phyloP scores from a whole-genome alignment of 805 yeast genomes.

The Wickerhamomyces xylosicus region DNA sequence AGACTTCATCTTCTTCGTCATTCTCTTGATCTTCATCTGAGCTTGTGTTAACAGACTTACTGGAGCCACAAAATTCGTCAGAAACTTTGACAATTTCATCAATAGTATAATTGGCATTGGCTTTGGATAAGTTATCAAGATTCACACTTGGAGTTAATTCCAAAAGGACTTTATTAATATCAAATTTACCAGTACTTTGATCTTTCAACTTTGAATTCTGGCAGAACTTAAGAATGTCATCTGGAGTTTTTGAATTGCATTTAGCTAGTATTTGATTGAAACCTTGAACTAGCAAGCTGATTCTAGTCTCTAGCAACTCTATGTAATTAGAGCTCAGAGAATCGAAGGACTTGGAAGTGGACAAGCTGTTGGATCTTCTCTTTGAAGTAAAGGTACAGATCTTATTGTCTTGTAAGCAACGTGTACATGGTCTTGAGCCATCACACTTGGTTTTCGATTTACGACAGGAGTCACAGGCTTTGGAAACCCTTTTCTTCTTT shows the following conservation, averaged over 20 bases:
- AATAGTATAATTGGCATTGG: slow-evolving; percentile 12
- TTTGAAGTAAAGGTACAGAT: slow-evolving; percentile 47
- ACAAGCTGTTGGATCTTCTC: slow-evolving; percentile 28
- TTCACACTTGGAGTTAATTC: slow-evolving; percentile 14
- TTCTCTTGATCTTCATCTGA: too few relatives aligned
- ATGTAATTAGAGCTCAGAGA: slow-evolving; percentile 35
- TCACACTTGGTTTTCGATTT: slow-evolving; percentile 35
- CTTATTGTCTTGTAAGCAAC: slow-evolving; percentile 44
- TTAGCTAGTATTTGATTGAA: slow-evolving; percentile 20
- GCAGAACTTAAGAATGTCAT: slow-evolving; percentile 10
- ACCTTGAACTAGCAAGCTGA: slow-evolving; percentile 35
- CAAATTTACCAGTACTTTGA: slow-evolving; percentile 13
- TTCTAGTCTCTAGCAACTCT: slow-evolving; percentile 38
- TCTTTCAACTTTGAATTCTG: slow-evolving; percentile 11
- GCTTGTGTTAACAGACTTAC: too few relatives aligned
- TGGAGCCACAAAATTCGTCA: not conserved
- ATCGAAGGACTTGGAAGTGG: slow-evolving; percentile 11
- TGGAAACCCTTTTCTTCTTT: slow-evolving; percentile 23
- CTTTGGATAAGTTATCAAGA: slow-evolving; percentile 16
- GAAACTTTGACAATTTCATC: slow-evolving; percentile 17
- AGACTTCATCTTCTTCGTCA: too few relatives aligned
- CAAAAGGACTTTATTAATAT: slow-evolving; percentile 18
- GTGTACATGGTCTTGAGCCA: slow-evolving; percentile 36
- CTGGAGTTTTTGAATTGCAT: slow-evolving; percentile 5
- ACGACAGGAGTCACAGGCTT: slow-evolving; percentile 39